Evolutionary conservation across 139 green algal genomes (phyloP).

Genomic region (Chlorella sorokiniana): DNA sequence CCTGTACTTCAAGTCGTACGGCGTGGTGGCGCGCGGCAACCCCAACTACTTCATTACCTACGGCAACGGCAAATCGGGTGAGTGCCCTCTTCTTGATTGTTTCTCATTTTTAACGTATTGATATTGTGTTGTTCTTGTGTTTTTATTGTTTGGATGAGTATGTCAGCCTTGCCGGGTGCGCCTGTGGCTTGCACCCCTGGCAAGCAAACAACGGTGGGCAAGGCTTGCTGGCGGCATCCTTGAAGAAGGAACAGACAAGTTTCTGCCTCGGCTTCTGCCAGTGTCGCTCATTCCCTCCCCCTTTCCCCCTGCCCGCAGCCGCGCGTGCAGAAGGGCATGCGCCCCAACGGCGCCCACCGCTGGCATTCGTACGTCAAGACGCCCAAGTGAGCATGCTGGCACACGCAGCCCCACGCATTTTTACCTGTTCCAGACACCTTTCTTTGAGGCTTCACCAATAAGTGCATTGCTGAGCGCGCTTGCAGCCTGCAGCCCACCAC

Average conservation of each 20-base stretch:
- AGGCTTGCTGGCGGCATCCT: neutral
- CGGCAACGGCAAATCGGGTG: slow-evolving; percentile 73
- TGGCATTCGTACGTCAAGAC: slow-evolving; percentile 75
- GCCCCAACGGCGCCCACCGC: slow-evolving; percentile 82
- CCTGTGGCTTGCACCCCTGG: neutral
- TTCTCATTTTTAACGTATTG: neutral
- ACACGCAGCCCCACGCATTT: neutral
- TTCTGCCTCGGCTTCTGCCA: neutral
- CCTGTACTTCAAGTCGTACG: slow-evolving; percentile 72
- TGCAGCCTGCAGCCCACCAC: no score
- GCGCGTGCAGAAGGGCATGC: slow-evolving; percentile 67
- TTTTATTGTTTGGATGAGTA: neutral
- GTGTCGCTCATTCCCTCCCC: neutral
- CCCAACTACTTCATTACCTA: slow-evolving; percentile 90
- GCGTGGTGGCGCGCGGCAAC: slow-evolving; percentile 70
- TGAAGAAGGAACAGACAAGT: no score
- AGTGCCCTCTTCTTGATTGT: neutral
- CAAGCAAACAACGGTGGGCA: neutral
- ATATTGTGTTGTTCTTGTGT: neutral
- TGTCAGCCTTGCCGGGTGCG: neutral
- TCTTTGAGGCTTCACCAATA: neutral
- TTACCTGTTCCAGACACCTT: neutral
- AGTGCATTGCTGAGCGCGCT: no score
- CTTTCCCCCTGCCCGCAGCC: slow-evolving; percentile 19
- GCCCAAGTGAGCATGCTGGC: slow-evolving; percentile 39